Conservation (phyloP, 2,329 filamentous ascomycete genomes). For the Penicillium sp. region DNA sequence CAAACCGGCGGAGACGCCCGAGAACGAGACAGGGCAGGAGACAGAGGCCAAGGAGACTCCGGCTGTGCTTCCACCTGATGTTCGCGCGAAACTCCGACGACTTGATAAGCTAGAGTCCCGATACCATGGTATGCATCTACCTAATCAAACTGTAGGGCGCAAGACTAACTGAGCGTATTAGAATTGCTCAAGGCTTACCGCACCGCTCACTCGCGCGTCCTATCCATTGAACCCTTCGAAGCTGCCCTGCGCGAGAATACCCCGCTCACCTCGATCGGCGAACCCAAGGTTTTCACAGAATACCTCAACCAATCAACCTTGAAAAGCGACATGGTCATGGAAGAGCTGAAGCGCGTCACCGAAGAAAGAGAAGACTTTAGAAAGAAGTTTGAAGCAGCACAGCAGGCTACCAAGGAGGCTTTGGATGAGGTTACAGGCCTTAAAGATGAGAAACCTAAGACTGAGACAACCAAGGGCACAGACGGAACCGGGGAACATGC, state of each 20-base stretch:
- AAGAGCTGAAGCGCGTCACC: constrained; percentile 85
- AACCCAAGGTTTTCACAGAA: constrained; percentile 80
- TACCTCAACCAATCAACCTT: constrained; percentile 84
- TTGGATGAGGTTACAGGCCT: constrained; percentile 64
- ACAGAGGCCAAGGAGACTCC: constrained; percentile 27
- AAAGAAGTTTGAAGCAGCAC: constrained; percentile 69
- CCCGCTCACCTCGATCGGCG: constrained; percentile 81
- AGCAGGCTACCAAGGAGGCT: constrained; percentile 62
- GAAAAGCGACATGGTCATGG: constrained; percentile 89
- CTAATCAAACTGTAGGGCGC: neutral
- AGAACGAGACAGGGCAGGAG: constrained; percentile 23
- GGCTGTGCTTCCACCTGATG: constrained; percentile 68
- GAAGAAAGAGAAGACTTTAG: constrained; percentile 77
- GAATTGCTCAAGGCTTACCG: constrained; percentile 90
- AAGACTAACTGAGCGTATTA: constrained; percentile 37
- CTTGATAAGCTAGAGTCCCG: constrained; percentile 86
- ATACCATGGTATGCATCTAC: constrained; percentile 68
- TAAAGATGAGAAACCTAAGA: constrained; percentile 37
- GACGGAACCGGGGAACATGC: constrained; percentile 31
- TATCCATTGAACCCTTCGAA: constrained; percentile 91
- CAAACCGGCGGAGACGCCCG: constrained; percentile 20
- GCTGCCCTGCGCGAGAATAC: constrained; percentile 88
- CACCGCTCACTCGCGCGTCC: constrained; percentile 81
- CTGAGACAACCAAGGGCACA: constrained; percentile 11
- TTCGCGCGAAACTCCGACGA: constrained; percentile 73